Evolutionary conservation across 805 yeast species (phyloP).

Genomic region (Starmerella stigmatis): DNA sequence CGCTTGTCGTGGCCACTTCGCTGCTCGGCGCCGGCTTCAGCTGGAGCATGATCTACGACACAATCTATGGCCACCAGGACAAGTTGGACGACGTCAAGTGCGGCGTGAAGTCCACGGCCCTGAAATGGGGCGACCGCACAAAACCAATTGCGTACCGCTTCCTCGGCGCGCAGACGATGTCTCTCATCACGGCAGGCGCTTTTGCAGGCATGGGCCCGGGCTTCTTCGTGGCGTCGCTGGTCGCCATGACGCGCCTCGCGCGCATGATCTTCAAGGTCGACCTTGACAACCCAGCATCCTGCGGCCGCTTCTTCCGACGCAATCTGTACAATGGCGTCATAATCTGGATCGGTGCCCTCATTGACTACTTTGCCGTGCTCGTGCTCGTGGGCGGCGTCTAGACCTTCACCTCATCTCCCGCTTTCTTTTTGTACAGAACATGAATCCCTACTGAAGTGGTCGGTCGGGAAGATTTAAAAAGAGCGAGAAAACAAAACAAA

Average conservation of each 20-base stretch:
- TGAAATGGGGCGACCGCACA: constrained; percentile 81
- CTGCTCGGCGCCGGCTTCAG: constrained; percentile 63
- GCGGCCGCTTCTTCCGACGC: constrained; percentile 70
- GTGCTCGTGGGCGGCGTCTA: not conserved
- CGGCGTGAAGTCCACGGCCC: constrained; percentile 90
- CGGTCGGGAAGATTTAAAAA: no score
- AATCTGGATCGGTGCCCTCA: constrained; percentile 30
- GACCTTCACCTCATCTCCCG: no score
- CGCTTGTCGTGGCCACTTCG: constrained; percentile 35
- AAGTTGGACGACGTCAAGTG: constrained; percentile 77
- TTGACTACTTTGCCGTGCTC: constrained; percentile 31
- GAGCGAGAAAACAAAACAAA: not conserved
- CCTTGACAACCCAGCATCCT: constrained; percentile 64
- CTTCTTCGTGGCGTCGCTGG: constrained; percentile 51
- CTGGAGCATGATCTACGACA: constrained; percentile 95
- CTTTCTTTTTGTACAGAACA: no score
- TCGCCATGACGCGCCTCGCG: constrained; percentile 60
- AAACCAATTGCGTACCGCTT: constrained; percentile 57
- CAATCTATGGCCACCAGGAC: constrained; percentile 96
- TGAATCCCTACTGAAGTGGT: no score
- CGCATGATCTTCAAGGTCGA: constrained; percentile 63
- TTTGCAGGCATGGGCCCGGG: constrained; percentile 81
- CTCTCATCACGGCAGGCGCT: constrained; percentile 57
- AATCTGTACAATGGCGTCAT: constrained; percentile 56
- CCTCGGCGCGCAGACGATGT: constrained; percentile 55